Evolutionary conservation across 768 basidiomycete genomes (phyloP).

Genomic region (Boletus reticulatus): DNA sequence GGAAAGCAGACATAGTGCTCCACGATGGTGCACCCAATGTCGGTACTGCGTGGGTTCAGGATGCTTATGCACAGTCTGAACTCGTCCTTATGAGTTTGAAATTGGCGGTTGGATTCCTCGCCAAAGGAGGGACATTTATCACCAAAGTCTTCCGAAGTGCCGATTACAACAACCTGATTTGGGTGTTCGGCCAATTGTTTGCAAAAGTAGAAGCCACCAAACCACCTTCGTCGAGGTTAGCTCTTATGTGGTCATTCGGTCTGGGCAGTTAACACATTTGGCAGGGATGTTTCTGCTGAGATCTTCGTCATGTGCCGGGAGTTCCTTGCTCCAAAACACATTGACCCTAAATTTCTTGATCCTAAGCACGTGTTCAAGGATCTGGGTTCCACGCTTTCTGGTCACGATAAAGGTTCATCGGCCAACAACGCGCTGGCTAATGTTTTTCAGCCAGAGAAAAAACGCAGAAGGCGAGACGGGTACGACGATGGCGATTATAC

Average conservation of each 20-base stretch:
- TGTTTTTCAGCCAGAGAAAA: slow-evolving; percentile 98
- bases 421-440: slow-evolving; percentile 76
- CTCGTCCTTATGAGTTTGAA: slow-evolving; percentile 94
- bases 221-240: slow-evolving; percentile 92
- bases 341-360: slow-evolving; percentile 98
- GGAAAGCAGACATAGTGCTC: slow-evolving; percentile 98
- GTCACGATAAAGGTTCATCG: slow-evolving; percentile 50
- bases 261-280: neutral
- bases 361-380: slow-evolving; percentile 98
- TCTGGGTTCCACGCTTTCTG: slow-evolving; percentile 47
- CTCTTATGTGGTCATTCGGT: neutral
- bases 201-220: slow-evolving; percentile 97
- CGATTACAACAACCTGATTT: slow-evolving; percentile 97
- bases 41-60: slow-evolving; percentile 98
- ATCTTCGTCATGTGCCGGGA: slow-evolving; percentile 98
- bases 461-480: slow-evolving; percentile 87
- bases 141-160: slow-evolving; percentile 98
- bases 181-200: slow-evolving; percentile 98
- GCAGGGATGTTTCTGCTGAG: slow-evolving; percentile 96
- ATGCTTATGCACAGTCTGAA: slow-evolving; percentile 96
- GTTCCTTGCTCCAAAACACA: slow-evolving; percentile 90
- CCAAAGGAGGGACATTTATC: slow-evolving; percentile 91
- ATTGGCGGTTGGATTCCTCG: slow-evolving; percentile 91
- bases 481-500: slow-evolving; percentile 95
- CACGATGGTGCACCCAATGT: slow-evolving; percentile 99